Conservation (phyloP, 768 basidiomycete genomes). For the Mycena latifolia region DNA sequence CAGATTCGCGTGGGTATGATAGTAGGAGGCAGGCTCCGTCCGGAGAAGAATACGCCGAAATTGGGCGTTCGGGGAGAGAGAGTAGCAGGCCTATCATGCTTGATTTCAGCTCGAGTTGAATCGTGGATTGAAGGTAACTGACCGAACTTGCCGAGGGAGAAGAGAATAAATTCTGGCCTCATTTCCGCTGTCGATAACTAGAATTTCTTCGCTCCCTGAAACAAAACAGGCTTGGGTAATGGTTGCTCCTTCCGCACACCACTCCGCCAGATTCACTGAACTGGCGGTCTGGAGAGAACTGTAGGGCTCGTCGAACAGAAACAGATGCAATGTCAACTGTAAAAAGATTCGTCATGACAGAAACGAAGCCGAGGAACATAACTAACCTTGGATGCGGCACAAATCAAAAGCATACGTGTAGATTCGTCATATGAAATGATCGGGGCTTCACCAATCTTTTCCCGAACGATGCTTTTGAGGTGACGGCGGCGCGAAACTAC, state of each 20-base stretch:
- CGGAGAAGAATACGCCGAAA: constrained; percentile 56
- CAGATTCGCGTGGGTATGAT: constrained; percentile 38
- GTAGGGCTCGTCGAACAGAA: constrained; percentile 59
- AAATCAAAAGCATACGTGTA: constrained; percentile 59
- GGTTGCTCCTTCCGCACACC: constrained; percentile 48
- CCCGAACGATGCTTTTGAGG: constrained; percentile 51
- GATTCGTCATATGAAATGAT: constrained; percentile 64
- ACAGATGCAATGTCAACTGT: constrained; percentile 56
- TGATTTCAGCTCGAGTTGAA: background rate
- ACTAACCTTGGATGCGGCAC: constrained; percentile 54
- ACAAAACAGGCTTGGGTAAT: constrained; percentile 58
- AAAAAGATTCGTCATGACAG: background rate
- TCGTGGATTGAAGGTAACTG: background rate
- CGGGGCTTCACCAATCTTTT: constrained; percentile 58
- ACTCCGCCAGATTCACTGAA: constrained; percentile 51
- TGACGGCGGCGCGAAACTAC: constrained; percentile 32
- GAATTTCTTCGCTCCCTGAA: constrained; percentile 60
- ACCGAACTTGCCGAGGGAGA: constrained; percentile 66
- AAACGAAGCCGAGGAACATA: background rate
- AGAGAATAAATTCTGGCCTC: constrained; percentile 65
- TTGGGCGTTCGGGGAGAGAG: constrained; percentile 51
- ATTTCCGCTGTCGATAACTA: constrained; percentile 57
- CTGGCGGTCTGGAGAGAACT: constrained; percentile 53
- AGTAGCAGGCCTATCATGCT: constrained; percentile 55
- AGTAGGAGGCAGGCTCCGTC: constrained; percentile 66